Percentiles rank a stretch among this genome's conserved stretches.
Evolutionary conservation across 768 basidiomycete species (phyloP).

Genomic region (Trametes punicea): DNA sequence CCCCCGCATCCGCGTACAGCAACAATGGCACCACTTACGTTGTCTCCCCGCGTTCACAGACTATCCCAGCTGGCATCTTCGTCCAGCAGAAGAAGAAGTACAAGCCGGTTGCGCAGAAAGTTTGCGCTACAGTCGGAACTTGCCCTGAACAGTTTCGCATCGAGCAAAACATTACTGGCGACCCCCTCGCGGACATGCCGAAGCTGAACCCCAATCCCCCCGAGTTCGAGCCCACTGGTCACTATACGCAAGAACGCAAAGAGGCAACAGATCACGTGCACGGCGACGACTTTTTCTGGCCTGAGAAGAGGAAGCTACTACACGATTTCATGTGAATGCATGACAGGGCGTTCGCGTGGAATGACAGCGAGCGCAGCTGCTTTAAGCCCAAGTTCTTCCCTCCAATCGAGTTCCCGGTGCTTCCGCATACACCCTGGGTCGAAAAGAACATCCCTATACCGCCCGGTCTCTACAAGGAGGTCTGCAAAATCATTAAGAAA

Average conservation of each 20-base stretch:
- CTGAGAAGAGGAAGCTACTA: slow-evolving; percentile 31
- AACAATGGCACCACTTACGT: too few relatives aligned
- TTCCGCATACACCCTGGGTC: slow-evolving; percentile 25
- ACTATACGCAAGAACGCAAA: slow-evolving; percentile 15
- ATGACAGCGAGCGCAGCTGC: slow-evolving; percentile 32
- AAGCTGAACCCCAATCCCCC: slow-evolving; percentile 4
- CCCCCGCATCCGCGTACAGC: too few relatives aligned
- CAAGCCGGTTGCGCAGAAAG: slow-evolving; percentile 23
- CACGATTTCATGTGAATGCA: slow-evolving; percentile 30
- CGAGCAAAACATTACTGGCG: slow-evolving; percentile 1
- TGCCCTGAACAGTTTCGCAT: slow-evolving; percentile 19
- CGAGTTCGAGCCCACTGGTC: background rate
- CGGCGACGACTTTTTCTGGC: slow-evolving; percentile 29
- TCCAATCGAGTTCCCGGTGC: slow-evolving; percentile 32
- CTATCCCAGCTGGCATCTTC: too few relatives aligned
- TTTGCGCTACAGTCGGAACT: slow-evolving; percentile 6
- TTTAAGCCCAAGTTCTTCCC: slow-evolving; percentile 31
- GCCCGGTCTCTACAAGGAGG: slow-evolving; percentile 26
- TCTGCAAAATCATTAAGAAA: slow-evolving; percentile 29
- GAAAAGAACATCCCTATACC: slow-evolving; percentile 29
- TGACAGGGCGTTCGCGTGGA: slow-evolving; percentile 36
- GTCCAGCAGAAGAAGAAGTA: slow-evolving; percentile 17
- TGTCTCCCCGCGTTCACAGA: too few relatives aligned
- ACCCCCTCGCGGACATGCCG: slow-evolving; percentile 13
- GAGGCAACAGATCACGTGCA: slow-evolving; percentile 4